Conservation (phyloP, 202 grass and related monocot species). For the Panicum hallii region DNA sequence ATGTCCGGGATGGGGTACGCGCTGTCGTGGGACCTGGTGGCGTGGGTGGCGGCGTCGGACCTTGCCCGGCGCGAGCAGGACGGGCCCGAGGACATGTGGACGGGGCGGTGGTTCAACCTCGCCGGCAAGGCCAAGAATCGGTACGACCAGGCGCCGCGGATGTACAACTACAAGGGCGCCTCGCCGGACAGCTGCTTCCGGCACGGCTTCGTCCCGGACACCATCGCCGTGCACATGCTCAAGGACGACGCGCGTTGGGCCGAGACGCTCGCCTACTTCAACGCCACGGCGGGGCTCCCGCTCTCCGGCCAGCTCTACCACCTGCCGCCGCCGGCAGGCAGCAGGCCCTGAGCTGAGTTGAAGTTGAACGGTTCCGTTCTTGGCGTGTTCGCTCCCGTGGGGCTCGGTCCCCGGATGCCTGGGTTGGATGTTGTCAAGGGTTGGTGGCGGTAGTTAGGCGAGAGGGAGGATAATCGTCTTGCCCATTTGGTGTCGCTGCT, state of each 20-base stretch:
- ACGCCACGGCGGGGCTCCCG: constrained; percentile 57
- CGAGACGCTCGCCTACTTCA: constrained; percentile 75
- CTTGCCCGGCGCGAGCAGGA: constrained; percentile 40
- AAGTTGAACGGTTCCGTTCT: constrained; percentile 10
- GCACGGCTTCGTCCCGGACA: constrained; percentile 74
- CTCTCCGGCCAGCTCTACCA: constrained; percentile 47
- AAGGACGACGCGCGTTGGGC: constrained; percentile 68
- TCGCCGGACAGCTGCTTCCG: constrained; percentile 71
- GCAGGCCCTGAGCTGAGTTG: not conserved
- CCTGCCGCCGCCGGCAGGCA: constrained; percentile 20
- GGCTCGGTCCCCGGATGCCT: not conserved
- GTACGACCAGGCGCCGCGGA: constrained; percentile 60
- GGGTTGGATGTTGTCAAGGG: constrained; percentile 33
- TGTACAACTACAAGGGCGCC: constrained; percentile 68
- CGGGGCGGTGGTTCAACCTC: constrained; percentile 73
- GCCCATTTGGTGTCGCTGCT: not conserved
- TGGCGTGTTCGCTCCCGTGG: not conserved
- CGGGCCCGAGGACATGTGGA: constrained; percentile 78
- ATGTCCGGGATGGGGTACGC: constrained; percentile 83
- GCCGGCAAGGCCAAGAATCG: constrained; percentile 70
- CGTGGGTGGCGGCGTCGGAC: constrained; percentile 61
- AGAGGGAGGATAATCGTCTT: not conserved
- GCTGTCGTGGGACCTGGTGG: constrained; percentile 81
- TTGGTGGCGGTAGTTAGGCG: not conserved
- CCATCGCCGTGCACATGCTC: constrained; percentile 84